Evolutionary conservation across 2,329 filamentous ascomycete species (phyloP), one percentile per base, ranked within the genome.

Genomic region (Cercospora sesami): DNA sequence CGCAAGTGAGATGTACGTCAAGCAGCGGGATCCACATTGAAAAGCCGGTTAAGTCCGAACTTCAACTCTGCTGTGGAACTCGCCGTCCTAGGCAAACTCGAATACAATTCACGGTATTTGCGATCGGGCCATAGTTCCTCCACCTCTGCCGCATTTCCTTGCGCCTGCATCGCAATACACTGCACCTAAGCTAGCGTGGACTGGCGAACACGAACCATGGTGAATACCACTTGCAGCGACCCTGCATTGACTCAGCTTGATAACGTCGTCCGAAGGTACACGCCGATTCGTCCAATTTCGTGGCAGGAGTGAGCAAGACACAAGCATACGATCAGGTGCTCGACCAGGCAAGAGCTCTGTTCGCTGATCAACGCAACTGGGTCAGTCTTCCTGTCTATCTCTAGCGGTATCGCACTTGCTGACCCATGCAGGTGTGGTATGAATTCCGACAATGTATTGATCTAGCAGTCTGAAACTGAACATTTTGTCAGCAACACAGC

Each of bases 311-410:
- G 68, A 87, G 84, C 63, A 94, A 94, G 79, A 83, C 87, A 67
- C 87, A 91, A 69, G 91, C 90, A 26, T 94, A 94, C 72, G 84
- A 86, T 70, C 91, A 94, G 74, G 87, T 94, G 1, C 80, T 93
- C 12, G 83, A 90, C 62, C 89, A 93, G 76, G 89, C 90, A 0
- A 84, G 86, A 69, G 87, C 88, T 1, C 82, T 95, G 1, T 88
- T 93, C 72, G 85, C 88, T 26, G 91, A 85, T 6, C 91, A 94
- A 77, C 85, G 89, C 61, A 94, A 94, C 76, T 94, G 92, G 92
- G 91, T 94, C 80, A 73, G 85, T 68, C 5, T 14, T 18, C 23
- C 39, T 51, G n/a, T 57, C 21, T 21, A 5, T 39, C 14, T n/a
- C 23, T 30, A 14, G 16, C 53, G 21, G 18, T 42, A 4, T 51